Evolutionary conservation across 441 rosid species (phyloP).

Genomic region (Arabidopsis lyrata): DNA sequence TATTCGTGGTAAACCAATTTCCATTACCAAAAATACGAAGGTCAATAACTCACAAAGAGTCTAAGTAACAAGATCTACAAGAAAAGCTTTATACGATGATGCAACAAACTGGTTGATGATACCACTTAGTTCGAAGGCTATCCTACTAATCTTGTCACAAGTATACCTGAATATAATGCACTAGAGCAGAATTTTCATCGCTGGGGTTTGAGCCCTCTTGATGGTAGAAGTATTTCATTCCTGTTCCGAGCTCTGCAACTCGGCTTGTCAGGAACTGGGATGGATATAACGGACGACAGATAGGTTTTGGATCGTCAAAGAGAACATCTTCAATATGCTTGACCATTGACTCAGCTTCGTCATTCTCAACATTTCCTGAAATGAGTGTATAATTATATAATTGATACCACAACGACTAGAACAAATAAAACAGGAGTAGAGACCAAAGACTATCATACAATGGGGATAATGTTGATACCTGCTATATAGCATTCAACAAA

Average conservation of each 20-base stretch:
- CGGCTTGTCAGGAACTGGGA: constrained; percentile 78
- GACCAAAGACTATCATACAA: neutral
- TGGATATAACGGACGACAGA: constrained; percentile 69
- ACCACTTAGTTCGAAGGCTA: neutral
- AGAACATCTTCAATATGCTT: no score
- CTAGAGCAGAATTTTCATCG: constrained; percentile 81
- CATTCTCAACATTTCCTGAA: constrained; percentile 3
- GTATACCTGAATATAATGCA: constrained; percentile 91
- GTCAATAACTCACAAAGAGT: neutral
- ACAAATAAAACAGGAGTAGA: constrained; percentile 15
- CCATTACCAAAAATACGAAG: neutral
- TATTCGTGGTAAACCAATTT: neutral
- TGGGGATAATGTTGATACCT: constrained; percentile 45
- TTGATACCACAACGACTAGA: neutral
- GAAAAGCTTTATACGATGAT: neutral
- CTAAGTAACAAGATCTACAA: constrained; percentile 10
- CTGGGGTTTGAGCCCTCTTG: constrained; percentile 73
- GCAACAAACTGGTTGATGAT: constrained; percentile 3
- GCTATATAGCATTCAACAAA: constrained; percentile 82
- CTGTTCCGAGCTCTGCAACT: constrained; percentile 69
- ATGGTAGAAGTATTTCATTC: constrained; percentile 62
- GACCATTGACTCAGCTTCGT: constrained; percentile 1
- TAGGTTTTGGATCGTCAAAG: constrained; percentile 63
- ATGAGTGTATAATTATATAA: neutral
- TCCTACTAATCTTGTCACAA: neutral